Percentiles rank a stretch among this genome's conserved stretches.
These are phyloP conservation scores for Nicotiana tabacum DNA, from an alignment of 257 asterid genomes.

Conservation along the genomic window DNA sequence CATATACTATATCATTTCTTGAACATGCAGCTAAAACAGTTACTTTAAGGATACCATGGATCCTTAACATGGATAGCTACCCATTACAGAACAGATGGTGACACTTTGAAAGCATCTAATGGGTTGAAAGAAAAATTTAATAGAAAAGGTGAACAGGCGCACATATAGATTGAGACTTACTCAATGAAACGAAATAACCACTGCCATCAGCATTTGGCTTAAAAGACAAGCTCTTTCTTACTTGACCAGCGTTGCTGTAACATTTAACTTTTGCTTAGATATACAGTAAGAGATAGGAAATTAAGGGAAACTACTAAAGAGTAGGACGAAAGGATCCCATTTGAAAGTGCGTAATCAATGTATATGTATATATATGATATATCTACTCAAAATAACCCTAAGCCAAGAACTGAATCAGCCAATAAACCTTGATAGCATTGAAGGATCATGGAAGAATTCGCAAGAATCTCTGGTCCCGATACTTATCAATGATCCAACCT, in stretches of 20 bases:
- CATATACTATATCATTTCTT: neutral
- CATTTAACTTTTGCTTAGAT: neutral
- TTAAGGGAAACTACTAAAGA: neutral
- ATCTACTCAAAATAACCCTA: neutral
- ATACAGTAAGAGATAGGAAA: neutral
- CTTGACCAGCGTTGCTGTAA: conserved; percentile 86
- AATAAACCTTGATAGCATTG: conserved; percentile 75
- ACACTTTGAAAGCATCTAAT: neutral
- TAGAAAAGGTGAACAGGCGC: neutral
- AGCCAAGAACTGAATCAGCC: conserved; percentile 7
- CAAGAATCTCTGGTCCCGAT: conserved; percentile 68
- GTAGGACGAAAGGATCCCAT: neutral
- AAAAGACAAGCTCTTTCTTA: conserved; percentile 76
- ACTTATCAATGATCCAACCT: conserved; percentile 83
- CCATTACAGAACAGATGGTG: neutral
- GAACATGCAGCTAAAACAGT: neutral
- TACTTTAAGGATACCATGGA: neutral
- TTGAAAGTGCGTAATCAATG: neutral
- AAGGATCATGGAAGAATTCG: conserved; percentile 93
- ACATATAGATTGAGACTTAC: conserved; percentile 38
- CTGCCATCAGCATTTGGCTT: conserved; percentile 70
- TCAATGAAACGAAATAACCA: conserved; percentile 71
- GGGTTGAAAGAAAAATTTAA: neutral
- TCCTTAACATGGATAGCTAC: neutral
- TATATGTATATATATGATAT: neutral